Evolutionary conservation across 192 early-diverging fungal species (phyloP), one percentile per base, ranked within the genome.

Genomic region (Haplosporangium gracile): DNA sequence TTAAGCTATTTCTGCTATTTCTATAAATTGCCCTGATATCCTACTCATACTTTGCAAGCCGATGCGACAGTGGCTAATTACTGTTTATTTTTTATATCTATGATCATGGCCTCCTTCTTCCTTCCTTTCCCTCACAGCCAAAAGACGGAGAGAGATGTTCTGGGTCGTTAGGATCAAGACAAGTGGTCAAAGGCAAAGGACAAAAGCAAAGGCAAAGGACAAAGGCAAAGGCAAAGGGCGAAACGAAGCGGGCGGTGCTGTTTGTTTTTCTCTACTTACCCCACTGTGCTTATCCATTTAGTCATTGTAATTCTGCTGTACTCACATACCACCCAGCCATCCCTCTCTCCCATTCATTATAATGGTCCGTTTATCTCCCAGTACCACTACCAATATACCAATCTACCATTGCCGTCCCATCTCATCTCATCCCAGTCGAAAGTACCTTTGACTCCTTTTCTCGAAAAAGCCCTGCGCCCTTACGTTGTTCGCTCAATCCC

Each of bases 401-500:
- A 63, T 26, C 10, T 29, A 32, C 60, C 29, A 63, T 63, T 32
- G 0, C n/a, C 24, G 26, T 60, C 9, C 10, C 10, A 65, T 65
- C 26, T 8, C 60, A 26, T 32, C 11, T 15, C 60, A 65, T 32
- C 60, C 60, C 60, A 65, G 60, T 32, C 10, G 24, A 32, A 65
- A 29, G 32, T 26, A 57, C 22, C 49, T 51, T 57, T 34, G 29
- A 15, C 26, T 65, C 4, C 60, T 32, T 29, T 15, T 29, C n/a
- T 26, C 13, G n/a, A 26, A 15, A 29, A 65, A 65, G 3, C 1
- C 60, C 60, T 65, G 60, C 60, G 60, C 60, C 60, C 32, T 65
- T 65, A 65, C 60, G 60, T 65, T 9, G 60, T 65, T 65, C 57
- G 57, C 57, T 60, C n/a, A 60, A 60, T 26, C n/a, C 60, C 60